Percentiles rank a stretch among this genome's conserved stretches.
phyloP scores from a whole-genome alignment of 768 basidiomycete genomes.

The Lanmaoa pseudosensibilis region DNA sequence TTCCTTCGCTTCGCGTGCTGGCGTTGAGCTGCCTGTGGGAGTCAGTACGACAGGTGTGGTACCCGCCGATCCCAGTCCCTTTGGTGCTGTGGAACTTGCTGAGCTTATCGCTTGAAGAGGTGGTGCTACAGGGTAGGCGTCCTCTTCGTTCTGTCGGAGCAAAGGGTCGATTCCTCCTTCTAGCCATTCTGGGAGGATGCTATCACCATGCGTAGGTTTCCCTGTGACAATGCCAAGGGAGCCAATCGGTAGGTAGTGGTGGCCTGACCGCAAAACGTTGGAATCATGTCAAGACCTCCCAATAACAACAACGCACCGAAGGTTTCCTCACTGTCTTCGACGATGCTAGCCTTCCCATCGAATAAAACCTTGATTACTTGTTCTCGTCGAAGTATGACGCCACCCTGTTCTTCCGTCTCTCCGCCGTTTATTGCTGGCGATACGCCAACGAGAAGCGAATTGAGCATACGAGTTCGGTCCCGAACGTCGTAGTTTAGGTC shows the following conservation, averaged over 20 bases:
- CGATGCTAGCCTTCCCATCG: conserved; percentile 61
- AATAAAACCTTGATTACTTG: conserved; percentile 81
- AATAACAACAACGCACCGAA: conserved; percentile 31
- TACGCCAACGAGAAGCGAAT: conserved; percentile 63
- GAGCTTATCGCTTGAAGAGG: conserved; percentile 44
- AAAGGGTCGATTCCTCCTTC: conserved; percentile 80
- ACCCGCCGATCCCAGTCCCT: conserved; percentile 30
- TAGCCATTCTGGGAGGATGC: conserved; percentile 78
- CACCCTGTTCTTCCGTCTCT: conserved; percentile 50
- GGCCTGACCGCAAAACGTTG: conserved; percentile 27
- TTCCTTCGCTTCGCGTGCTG: conserved; percentile 44
- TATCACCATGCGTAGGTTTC: conserved; percentile 43
- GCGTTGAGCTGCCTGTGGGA: conserved; percentile 49
- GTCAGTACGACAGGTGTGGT: conserved; percentile 56
- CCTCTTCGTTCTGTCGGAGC: conserved; percentile 69
- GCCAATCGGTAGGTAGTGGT: conserved; percentile 53
- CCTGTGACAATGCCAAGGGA: conserved; percentile 64
- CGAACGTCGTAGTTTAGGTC: conserved; percentile 88
- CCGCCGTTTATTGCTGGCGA: conserved; percentile 37
- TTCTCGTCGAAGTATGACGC: conserved; percentile 79
- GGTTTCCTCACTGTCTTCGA: conserved; percentile 38
- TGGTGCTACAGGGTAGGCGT: conserved; percentile 35
- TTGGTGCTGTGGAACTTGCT: conserved; percentile 28
- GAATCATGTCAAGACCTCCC: background rate
- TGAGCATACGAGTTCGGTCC: conserved; percentile 82